phyloP scores from a whole-genome alignment of 805 yeast species.

The Maudiozyma serrabonitensis region DNA sequence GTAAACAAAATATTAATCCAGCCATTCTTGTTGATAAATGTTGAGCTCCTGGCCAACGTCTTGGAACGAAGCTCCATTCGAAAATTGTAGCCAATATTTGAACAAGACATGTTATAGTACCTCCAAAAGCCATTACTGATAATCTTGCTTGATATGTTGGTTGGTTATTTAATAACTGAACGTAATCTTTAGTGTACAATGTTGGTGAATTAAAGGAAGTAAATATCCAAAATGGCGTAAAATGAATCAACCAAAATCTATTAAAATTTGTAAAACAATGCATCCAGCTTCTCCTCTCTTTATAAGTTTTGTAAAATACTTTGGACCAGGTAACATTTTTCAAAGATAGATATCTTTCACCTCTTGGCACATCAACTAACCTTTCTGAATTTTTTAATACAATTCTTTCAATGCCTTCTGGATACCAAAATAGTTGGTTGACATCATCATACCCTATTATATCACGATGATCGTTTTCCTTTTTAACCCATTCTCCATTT shows the following conservation, averaged over 20 bases:
- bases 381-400: slow-evolving; percentile 35
- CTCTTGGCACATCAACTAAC: slow-evolving; percentile 44
- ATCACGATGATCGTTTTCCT: slow-evolving; percentile 61
- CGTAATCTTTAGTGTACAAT: slow-evolving; percentile 51
- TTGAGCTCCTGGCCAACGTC: slow-evolving; percentile 64
- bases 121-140: slow-evolving; percentile 58
- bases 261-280: slow-evolving; percentile 67
- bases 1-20: slow-evolving; percentile 34
- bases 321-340: slow-evolving; percentile 54
- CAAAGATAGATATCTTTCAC: slow-evolving; percentile 47
- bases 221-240: slow-evolving; percentile 68
- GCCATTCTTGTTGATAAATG: slow-evolving; percentile 42
- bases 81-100: slow-evolving; percentile 46
- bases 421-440: slow-evolving; percentile 81
- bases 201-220: slow-evolving; percentile 61
- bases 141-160: slow-evolving; percentile 50
- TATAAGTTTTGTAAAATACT: slow-evolving; percentile 65
- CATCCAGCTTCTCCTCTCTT: slow-evolving; percentile 66
- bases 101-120: slow-evolving; percentile 48
- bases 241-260: slow-evolving; percentile 71
- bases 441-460: slow-evolving; percentile 84
- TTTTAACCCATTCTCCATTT: slow-evolving; percentile 48
- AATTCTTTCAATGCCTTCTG: slow-evolving; percentile 54
- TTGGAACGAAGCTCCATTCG: slow-evolving; percentile 58
- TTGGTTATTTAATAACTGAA: slow-evolving; percentile 42